Percentiles rank a stretch among this genome's conserved stretches.
These are phyloP conservation scores for Umbelopsis vinacea DNA, from an alignment of 192 early-diverging fungal genomes.

Conservation along the genomic window DNA sequence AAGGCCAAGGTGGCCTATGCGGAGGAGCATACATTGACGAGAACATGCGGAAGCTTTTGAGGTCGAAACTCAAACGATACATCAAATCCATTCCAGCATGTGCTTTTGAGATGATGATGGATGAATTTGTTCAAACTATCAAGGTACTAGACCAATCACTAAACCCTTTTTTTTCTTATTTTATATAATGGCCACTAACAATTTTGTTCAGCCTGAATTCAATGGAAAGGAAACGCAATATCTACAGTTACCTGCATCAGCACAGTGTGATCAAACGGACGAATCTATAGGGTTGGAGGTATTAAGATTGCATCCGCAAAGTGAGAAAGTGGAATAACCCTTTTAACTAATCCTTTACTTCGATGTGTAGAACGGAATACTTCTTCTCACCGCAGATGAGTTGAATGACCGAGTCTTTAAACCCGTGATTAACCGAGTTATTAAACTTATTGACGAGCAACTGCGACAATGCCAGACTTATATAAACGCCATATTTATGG, in stretches of 20 bases:
- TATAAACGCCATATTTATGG: slow-evolving; percentile 52
- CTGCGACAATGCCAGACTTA: slow-evolving; percentile 34
- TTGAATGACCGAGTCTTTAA: slow-evolving; percentile 53
- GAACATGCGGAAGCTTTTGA: slow-evolving; percentile 46
- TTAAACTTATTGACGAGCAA: slow-evolving; percentile 48
- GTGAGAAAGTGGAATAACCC: not conserved
- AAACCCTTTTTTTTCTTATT: no score
- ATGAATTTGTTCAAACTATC: slow-evolving; percentile 45
- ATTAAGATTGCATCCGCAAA: not conserved
- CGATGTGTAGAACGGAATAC: slow-evolving; percentile 31
- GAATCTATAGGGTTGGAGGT: slow-evolving; percentile 48
- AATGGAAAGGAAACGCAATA: slow-evolving; percentile 51
- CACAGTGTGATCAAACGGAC: slow-evolving; percentile 40
- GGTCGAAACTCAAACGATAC: slow-evolving; percentile 40
- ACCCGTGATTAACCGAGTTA: slow-evolving; percentile 44
- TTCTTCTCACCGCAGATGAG: slow-evolving; percentile 36
- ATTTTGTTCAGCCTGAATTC: slow-evolving; percentile 40
- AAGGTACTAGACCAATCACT: no score
- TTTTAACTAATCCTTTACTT: not conserved
- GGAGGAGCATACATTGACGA: slow-evolving; percentile 50
- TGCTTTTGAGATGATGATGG: slow-evolving; percentile 48
- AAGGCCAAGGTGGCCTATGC: slow-evolving; percentile 50
- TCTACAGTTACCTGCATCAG: slow-evolving; percentile 45
- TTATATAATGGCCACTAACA: not conserved
- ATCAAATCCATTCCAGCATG: slow-evolving; percentile 44